Conservation (phyloP, 352 stramenopile genomes). For the Pythium angustatum region DNA sequence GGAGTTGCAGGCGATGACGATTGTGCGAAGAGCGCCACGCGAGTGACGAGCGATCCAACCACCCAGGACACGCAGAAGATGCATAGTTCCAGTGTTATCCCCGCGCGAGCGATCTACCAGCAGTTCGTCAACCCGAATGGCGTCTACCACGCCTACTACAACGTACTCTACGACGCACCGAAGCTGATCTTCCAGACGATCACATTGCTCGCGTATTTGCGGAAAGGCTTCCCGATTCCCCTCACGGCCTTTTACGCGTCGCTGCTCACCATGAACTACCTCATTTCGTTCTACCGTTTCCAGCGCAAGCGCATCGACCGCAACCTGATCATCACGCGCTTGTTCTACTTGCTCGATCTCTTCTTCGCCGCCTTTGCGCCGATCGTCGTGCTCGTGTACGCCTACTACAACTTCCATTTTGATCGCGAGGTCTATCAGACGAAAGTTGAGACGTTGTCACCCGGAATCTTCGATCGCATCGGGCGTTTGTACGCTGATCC, state of each 20-base stretch:
- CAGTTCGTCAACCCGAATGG: slow-evolving; percentile 16
- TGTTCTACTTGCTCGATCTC: slow-evolving; percentile 55
- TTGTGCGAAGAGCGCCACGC: not conserved
- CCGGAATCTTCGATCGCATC: slow-evolving; percentile 40
- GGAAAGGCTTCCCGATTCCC: slow-evolving; percentile 42
- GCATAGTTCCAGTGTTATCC: not conserved
- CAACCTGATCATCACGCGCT: slow-evolving; percentile 32
- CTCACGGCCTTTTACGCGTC: slow-evolving; percentile 44
- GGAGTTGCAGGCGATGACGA: not conserved
- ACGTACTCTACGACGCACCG: slow-evolving; percentile 28
- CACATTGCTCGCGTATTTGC: slow-evolving; percentile 39
- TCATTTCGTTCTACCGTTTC: slow-evolving; percentile 55
- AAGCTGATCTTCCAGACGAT: slow-evolving; percentile 51
- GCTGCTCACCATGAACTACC: slow-evolving; percentile 42
- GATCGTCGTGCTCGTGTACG: slow-evolving; percentile 42
- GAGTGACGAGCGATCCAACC: not conserved
- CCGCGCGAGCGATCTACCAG: slow-evolving; percentile 7
- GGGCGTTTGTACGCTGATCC: slow-evolving; percentile 40
- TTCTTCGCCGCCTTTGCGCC: slow-evolving; percentile 59
- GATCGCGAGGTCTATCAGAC: slow-evolving; percentile 37
- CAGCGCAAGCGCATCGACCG: slow-evolving; percentile 38
- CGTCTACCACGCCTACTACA: slow-evolving; percentile 23
- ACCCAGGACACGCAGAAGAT: not conserved
- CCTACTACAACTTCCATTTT: slow-evolving; percentile 43
- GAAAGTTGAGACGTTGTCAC: slow-evolving; percentile 30